Base-by-base conservation (phyloP, 2,329 filamentous ascomycete genomes). In the Ilyonectria sp. region DNA sequence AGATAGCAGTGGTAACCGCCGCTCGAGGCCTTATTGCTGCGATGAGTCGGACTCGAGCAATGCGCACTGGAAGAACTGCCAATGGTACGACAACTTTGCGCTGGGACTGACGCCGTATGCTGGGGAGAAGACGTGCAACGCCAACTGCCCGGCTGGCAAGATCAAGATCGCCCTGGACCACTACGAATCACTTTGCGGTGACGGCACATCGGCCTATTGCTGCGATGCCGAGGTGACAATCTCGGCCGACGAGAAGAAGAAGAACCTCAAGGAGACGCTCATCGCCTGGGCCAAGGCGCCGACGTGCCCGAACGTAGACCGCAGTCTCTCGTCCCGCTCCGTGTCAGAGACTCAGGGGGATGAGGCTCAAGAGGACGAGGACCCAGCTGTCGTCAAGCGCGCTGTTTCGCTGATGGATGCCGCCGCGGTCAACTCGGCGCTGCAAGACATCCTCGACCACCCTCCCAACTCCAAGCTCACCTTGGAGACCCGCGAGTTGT, bases 301-400 rank as follows among this genome's bases (percentile, higher is more conserved):
- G 37, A 40, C 56, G 21, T 59, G 56, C 33, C 56, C 37, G 15
- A 31, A 59, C 37, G 19, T 40, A 31, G 19, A 29, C 11, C 6
- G 46, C 46, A 8, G 63, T 21, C n/a, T 65, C 50, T 56, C 64
- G 23, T 19, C 68, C 58, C 17, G 61, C 29, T 54, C 50, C 15
- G 13, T 15, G 37, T 40, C 37, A 15, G 37, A 13, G 37, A n/a
- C 37, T 13, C 37, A 40, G 4, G 37, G 13, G 13, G 15, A 40
- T 17, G 15, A 23, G 23, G 4, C 23, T 23, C 23, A 23, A 23
- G 23, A 2, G 3, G 23, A 23, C 3, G 23, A 23, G 23, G 23
- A 23, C 23, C 37, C 37, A 17, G n/a, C 37, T 2, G 13, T 40
- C 37, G 37, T 15, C 37, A 40, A 40, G 37, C 37, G 37, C 37